phyloP scores from a whole-genome alignment of 495 filamentous ascomycete genomes.

The Friedmanniomyces endolithicus region DNA sequence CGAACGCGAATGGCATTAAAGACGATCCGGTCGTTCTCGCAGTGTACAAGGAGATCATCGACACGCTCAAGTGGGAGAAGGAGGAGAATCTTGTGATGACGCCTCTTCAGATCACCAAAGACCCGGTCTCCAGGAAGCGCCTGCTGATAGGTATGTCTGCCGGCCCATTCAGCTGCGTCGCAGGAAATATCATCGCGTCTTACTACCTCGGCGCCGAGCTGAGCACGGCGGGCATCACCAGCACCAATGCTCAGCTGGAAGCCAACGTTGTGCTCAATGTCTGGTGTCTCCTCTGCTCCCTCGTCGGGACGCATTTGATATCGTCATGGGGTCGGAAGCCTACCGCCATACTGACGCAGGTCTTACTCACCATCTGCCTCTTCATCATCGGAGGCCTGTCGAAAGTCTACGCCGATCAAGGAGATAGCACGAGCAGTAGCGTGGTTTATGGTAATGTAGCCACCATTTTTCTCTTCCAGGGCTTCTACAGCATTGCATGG shows the following conservation, averaged over 20 bases:
- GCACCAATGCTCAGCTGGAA: constrained; percentile 34
- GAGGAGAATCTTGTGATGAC: constrained; percentile 33
- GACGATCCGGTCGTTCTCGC: constrained; percentile 32
- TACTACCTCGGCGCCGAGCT: constrained; percentile 39
- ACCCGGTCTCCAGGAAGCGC: constrained; percentile 33
- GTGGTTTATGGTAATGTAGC: constrained; percentile 34
- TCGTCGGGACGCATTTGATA: constrained; percentile 31
- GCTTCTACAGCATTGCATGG: constrained; percentile 22
- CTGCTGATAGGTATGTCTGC: constrained; percentile 21
- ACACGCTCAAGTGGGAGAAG: constrained; percentile 37
- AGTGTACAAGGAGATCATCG: constrained; percentile 24
- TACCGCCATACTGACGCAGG: constrained; percentile 32
- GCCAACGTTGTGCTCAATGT: constrained; percentile 37
- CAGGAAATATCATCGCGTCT: constrained; percentile 40
- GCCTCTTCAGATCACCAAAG: constrained; percentile 32
- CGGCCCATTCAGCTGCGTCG: constrained; percentile 35
- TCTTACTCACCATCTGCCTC: constrained; percentile 32
- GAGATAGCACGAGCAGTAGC: constrained; percentile 25
- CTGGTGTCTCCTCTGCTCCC: constrained; percentile 32
- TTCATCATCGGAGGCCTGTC: constrained; percentile 41
- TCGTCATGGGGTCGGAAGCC: constrained; percentile 35
- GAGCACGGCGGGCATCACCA: constrained; percentile 36
- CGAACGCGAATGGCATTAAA: constrained; percentile 35
- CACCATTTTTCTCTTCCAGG: constrained; percentile 40
- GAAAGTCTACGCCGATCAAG: constrained; percentile 32